Evolutionary conservation across 192 early-diverging fungal genomes (phyloP), one percentile per base, ranked within the genome.

Genomic region (Podila horticola): DNA sequence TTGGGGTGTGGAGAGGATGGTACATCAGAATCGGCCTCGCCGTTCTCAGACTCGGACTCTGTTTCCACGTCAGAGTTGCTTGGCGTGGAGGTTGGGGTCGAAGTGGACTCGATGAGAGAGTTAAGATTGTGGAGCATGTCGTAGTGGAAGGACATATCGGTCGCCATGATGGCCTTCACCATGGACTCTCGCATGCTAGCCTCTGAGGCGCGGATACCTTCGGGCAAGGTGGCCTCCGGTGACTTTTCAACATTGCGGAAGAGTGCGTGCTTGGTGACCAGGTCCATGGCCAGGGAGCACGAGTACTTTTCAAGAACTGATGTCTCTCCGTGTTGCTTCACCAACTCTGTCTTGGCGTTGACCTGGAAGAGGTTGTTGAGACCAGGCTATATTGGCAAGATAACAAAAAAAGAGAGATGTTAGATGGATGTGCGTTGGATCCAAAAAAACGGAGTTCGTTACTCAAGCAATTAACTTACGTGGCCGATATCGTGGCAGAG

Each of bases 141-240:
- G 85, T 95, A 98, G 75, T 98, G 97, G 12, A 92, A 90, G 3
- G 88, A 84, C 97, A 98, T 98, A 75, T 98, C 97, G 1, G 97
- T 98, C 22, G 92, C 89, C 48, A 98, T 86, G 66, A 98, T 95
- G 49, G 90, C 92, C 70, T 94, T 92, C 20, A 85, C 75, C 66
- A 93, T 90, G 15, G 86, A 72, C 5, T 59, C 60, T 22, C 82
- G 74, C 36, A 92, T 75, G 45, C 84, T 62, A 4, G 66, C 67
- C 36, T 88, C 86, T 0, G 89, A 90, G 38, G 82, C 82, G 59
- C 83, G 79, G 62, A 75, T 83, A 41, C 88, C 88, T 62, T 87
- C 81, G 2, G 84, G 84, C 24, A 85, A 77, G 51, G 82, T 86
- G 57, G 84, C 66, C 8, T 49, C 63, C 2, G 66, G 62, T 3